Conservation (phyloP, 805 yeast species). For the Metschnikowia arizonensis region DNA sequence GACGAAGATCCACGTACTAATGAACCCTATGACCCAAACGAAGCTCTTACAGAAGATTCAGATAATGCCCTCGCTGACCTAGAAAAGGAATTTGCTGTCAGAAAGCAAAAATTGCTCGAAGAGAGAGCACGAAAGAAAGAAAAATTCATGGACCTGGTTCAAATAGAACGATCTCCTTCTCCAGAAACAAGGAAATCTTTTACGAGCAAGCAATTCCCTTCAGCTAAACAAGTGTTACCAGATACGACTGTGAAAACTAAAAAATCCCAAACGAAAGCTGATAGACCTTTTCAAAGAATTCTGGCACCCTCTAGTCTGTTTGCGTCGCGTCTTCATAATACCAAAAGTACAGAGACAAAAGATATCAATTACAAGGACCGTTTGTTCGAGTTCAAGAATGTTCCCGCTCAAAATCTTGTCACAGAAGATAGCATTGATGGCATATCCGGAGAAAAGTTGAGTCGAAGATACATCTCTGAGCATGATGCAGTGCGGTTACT, state of each 20-base stretch:
- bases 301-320: conserved; percentile 11
- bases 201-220: background rate
- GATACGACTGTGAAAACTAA: background rate
- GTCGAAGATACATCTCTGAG: conserved; percentile 11
- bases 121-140: conserved; percentile 17
- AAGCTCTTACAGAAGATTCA: conserved; percentile 35
- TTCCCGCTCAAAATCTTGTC: conserved; percentile 9
- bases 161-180: conserved; percentile 16
- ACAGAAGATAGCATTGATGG: conserved; percentile 8
- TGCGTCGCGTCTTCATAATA: conserved; percentile 13
- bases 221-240: background rate
- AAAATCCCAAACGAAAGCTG: background rate
- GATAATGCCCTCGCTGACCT: conserved; percentile 36
- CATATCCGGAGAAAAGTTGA: conserved; percentile 14
- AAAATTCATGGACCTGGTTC: conserved; percentile 1
- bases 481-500: conserved; percentile 25
- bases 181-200: conserved; percentile 8
- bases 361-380: conserved; percentile 13
- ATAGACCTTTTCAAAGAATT: conserved; percentile 7
- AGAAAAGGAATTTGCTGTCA: conserved; percentile 34
- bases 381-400: conserved; percentile 16
- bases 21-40: conserved; percentile 20
- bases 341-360: conserved; percentile 1
- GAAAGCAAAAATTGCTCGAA: conserved; percentile 18
- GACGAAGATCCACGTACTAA: conserved; percentile 33